Base-by-base conservation (phyloP, 2,329 filamentous ascomycete genomes). In the Dryadomyces quercus-mongolicae region DNA sequence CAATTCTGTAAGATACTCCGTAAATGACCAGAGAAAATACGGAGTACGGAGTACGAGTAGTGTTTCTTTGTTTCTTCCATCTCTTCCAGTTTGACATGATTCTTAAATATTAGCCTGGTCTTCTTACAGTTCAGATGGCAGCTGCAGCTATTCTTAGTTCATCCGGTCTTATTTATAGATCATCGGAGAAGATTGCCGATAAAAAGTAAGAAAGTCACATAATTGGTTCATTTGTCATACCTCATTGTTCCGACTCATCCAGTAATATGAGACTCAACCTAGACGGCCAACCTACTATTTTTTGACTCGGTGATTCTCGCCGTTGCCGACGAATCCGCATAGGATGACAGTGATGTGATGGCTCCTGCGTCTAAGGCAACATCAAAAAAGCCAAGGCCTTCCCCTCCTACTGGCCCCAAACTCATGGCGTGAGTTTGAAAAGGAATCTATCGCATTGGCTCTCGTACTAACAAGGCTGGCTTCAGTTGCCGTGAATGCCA, bases 401-500 rank as follows among this genome's bases (percentile, higher is more conserved):
- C 21, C 6, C 22, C 25, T 31, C 25, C 25, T 31, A 31, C 25
- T 15, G 34, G 18, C 3, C 48, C 53, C 5, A 54, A 51, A 34
- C 53, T 42, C 5, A 54, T 54, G 42, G 53, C 53, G 53, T 54
- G 16, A 51, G 53, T 50, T 10, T n/a, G 42, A n/a, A n/a, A 9
- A 9, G 16, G n/a, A 3, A 44, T 4, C 18, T 16, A 18, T 16
- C 2, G 25, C 4, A 31, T 38, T 16, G 46, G 7, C 16, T 34
- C 20, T 6, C 5, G 3, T 9, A 40, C 42, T 42, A 44, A 47
- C 31, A 9, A 15, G 5, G 2, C 21, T 22, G 4, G 9, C n/a
- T 20, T 38, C 49, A 59, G 58, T 5, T 60, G 58, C 46, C 53
- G 49, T 1, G 58, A 56, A 20, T 60, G 58, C 53, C 57, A 58